Conservation (phyloP, 768 basidiomycete species). For the Pseudohyphozyma bogoriensis region DNA sequence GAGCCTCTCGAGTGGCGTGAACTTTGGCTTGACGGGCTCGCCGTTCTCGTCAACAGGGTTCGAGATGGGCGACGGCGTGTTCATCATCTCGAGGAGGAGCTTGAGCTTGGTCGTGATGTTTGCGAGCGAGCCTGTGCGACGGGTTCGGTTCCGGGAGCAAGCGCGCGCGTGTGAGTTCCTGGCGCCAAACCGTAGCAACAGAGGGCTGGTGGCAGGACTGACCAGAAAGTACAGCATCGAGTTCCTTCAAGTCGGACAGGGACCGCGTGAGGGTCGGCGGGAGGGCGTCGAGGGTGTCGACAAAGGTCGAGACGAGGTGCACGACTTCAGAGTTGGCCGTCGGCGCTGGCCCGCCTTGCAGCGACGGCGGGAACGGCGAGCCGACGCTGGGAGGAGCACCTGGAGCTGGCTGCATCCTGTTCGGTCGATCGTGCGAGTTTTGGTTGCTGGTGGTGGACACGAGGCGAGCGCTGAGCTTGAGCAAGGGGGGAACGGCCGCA, state of each 20-base stretch:
- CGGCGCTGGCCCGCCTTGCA: no score
- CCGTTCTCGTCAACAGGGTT: no score
- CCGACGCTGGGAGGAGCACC: no score
- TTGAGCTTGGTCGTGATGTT: conserved; percentile 71
- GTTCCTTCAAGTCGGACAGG: conserved; percentile 92
- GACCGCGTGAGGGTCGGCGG: conserved; percentile 88
- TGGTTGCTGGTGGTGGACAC: no score
- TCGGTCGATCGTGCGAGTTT: no score
- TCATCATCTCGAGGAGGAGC: conserved; percentile 60
- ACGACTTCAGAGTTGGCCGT: conserved; percentile 26
- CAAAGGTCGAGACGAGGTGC: conserved; percentile 50
- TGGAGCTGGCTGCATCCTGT: no score
- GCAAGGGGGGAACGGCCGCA: no score
- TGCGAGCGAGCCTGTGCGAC: conserved; percentile 59
- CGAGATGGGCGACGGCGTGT: conserved; percentile 2
- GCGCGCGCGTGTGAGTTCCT: background rate
- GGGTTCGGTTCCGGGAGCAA: background rate
- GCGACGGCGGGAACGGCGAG: no score
- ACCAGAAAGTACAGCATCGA: conserved; percentile 78
- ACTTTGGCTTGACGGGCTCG: conserved; percentile 42
- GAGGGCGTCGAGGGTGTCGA: conserved; percentile 83
- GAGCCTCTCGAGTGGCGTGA: conserved; percentile 52
- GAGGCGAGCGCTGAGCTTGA: no score
- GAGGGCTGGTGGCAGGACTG: conserved; percentile 13
- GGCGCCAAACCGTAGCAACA: background rate